phyloP scores from a whole-genome alignment of 1,284 basidiomycete species.

The Sporisorium exsertum region DNA sequence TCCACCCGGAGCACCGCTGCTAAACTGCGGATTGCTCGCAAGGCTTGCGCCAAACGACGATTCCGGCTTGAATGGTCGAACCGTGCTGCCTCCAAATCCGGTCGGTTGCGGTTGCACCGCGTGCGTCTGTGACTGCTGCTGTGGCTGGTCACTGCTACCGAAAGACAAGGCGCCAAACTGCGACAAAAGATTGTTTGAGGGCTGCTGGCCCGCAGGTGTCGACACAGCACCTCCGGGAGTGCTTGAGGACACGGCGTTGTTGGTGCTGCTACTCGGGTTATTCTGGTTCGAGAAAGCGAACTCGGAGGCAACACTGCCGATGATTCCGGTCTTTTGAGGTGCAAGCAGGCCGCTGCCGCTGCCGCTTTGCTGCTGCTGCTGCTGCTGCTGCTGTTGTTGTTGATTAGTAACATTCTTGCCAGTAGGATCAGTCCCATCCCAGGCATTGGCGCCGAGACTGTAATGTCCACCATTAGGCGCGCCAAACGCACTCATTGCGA shows the following conservation, averaged over 20 bases:
- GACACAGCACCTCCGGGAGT: constrained; percentile 12
- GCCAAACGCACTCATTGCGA: constrained; percentile 74
- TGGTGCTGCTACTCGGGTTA: constrained; percentile 9
- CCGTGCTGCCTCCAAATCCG: constrained; percentile 50
- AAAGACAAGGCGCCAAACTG: constrained; percentile 51
- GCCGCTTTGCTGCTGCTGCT: constrained; percentile 22
- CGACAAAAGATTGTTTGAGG: constrained; percentile 22
- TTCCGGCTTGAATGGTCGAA: constrained; percentile 57
- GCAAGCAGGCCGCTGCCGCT: constrained; percentile 27
- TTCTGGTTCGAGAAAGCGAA: constrained; percentile 57
- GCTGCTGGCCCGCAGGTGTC: constrained; percentile 11
- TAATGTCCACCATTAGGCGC: constrained; percentile 53
- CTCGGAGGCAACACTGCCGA: constrained; percentile 70
- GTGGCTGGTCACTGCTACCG: constrained; percentile 1
- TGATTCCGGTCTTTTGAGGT: constrained; percentile 67
- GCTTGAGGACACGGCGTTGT: constrained; percentile 7
- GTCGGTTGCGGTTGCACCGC: constrained; percentile 56
- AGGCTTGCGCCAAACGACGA: constrained; percentile 54
- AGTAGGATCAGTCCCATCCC: constrained; percentile 47
- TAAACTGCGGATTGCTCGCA: constrained; percentile 27
- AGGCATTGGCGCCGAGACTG: constrained; percentile 55
- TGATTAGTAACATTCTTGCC: constrained; percentile 16
- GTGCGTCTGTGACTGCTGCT: constrained; percentile 16
- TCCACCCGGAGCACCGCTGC: constrained; percentile 4
- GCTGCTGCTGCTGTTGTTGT: constrained; percentile 21